phyloP scores from a whole-genome alignment of 2,329 filamentous ascomycete genomes.

The Pyrenochaeta sp. region DNA sequence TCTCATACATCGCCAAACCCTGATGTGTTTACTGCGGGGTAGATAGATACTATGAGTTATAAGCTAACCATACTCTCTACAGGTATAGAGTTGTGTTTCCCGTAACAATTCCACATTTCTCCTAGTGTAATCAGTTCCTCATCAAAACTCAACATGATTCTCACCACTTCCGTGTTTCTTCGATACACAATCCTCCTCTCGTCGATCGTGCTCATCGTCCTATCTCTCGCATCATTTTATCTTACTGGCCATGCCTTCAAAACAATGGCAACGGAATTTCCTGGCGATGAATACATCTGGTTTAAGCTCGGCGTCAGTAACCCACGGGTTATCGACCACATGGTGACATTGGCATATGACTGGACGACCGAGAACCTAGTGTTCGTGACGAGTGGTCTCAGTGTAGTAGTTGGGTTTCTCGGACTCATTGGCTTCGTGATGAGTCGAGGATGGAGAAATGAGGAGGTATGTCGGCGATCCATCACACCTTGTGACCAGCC shows the following conservation, averaged over 20 bases:
- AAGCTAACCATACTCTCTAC: background rate
- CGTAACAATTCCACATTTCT: too few relatives aligned
- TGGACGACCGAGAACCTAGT: slow-evolving; percentile 1
- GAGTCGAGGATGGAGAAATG: background rate
- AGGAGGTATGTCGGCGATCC: background rate
- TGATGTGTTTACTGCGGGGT: background rate
- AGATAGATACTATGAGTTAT: background rate
- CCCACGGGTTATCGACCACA: background rate
- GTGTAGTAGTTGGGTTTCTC: background rate
- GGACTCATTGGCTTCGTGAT: background rate
- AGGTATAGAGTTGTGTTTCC: background rate
- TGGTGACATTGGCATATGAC: background rate
- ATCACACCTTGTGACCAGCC: background rate
- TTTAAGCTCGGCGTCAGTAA: background rate
- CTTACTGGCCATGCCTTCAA: background rate
- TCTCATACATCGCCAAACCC: background rate
- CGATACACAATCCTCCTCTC: background rate
- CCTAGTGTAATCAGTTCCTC: too few relatives aligned
- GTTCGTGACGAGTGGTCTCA: background rate
- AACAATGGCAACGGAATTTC: background rate
- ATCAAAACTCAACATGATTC: background rate
- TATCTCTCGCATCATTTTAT: slow-evolving; percentile 1
- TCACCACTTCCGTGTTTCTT: background rate
- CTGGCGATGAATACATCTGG: background rate
- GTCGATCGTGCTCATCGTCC: background rate